phyloP scores from a whole-genome alignment of 1,284 basidiomycete genomes.

The Pseudozyma pruni region DNA sequence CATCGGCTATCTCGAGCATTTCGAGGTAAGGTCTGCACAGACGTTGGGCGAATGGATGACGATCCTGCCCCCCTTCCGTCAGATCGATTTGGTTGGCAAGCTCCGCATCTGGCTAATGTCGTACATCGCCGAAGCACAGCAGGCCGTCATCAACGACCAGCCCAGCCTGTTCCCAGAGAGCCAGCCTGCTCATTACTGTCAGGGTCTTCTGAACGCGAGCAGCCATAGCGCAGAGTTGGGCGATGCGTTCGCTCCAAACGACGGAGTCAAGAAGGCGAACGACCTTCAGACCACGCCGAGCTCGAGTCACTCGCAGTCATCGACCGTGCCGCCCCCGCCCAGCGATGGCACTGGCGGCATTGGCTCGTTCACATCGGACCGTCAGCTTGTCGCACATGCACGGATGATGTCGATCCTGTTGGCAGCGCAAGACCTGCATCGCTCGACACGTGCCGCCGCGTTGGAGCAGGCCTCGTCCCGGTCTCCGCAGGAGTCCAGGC shows the following conservation, averaged over 20 bases:
- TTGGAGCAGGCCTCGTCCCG: slow-evolving; percentile 4
- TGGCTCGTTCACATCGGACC: slow-evolving; percentile 45
- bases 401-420: slow-evolving; percentile 57
- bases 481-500: slow-evolving; percentile 1
- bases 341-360: slow-evolving; percentile 31
- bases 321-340: slow-evolving; percentile 10
- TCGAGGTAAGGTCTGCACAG: slow-evolving; percentile 53
- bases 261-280: slow-evolving; percentile 4
- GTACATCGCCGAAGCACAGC: slow-evolving; percentile 59
- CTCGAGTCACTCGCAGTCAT: slow-evolving; percentile 19
- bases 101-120: slow-evolving; percentile 61
- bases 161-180: slow-evolving; percentile 44
- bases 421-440: slow-evolving; percentile 40
- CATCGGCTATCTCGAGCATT: slow-evolving; percentile 56
- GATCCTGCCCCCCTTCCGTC: slow-evolving; percentile 58
- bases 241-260: slow-evolving; percentile 1
- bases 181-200: slow-evolving; percentile 50
- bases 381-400: slow-evolving; percentile 56
- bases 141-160: slow-evolving; percentile 54
- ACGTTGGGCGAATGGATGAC: slow-evolving; percentile 58
- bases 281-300: slow-evolving; percentile 16
- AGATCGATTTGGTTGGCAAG: slow-evolving; percentile 57
- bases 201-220: slow-evolving; percentile 48
- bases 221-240: slow-evolving; percentile 30
- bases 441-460: slow-evolving; percentile 30